A percentile compares a stretch with the other conserved stretches of the same genome.
Conservation (phyloP, 495 filamentous ascomycete species). For the Niebla homalea region DNA sequence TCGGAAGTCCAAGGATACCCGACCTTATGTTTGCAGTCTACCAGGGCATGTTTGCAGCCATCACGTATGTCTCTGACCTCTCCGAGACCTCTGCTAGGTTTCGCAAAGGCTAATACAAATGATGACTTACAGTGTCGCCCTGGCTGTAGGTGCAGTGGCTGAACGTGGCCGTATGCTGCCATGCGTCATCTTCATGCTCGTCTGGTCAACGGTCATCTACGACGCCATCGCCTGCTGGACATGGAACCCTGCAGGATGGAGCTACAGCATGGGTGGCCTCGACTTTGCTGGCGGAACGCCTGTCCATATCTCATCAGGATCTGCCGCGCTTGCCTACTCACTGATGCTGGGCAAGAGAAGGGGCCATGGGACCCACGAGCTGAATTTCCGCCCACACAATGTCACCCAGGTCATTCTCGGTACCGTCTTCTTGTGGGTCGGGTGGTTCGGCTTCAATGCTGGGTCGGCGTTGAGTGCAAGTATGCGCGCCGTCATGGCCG, state of each 20-base stretch:
- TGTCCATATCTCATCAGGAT: constrained; percentile 88
- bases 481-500: constrained; percentile 55
- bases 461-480: constrained; percentile 85
- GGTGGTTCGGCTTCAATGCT: constrained; percentile 98
- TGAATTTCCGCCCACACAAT: constrained; percentile 96
- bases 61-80: constrained; percentile 51
- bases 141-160: constrained; percentile 83
- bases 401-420: constrained; percentile 94
- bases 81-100: neutral
- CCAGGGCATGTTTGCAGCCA: constrained; percentile 95
- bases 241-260: constrained; percentile 86
- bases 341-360: constrained; percentile 73
- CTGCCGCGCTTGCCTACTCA: constrained; percentile 77
- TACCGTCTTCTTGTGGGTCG: constrained; percentile 97
- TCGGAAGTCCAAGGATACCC: constrained; percentile 67
- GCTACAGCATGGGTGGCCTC: constrained; percentile 66
- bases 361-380: constrained; percentile 71
- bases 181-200: constrained; percentile 87
- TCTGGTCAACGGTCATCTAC: constrained; percentile 92
- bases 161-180: constrained; percentile 93
- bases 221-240: constrained; percentile 97
- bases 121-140: constrained; percentile 49
- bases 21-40: constrained; percentile 88
- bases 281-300: constrained; percentile 96
- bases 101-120: neutral